These are phyloP conservation scores for Syncephalis plumigaleata DNA, from an alignment of 371 early-diverging fungal genomes.

Conservation along the genomic window DNA sequence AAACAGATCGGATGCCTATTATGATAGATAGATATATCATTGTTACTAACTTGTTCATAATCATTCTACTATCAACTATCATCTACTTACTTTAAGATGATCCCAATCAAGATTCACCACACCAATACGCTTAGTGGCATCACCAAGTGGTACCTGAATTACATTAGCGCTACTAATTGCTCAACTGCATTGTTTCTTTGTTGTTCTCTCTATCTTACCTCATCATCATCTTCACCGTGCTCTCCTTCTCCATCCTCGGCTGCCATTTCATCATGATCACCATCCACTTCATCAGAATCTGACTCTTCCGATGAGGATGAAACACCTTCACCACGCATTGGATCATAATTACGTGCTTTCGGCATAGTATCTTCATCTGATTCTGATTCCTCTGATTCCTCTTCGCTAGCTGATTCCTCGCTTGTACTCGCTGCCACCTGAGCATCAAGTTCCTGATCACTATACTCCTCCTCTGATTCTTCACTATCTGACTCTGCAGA, in stretches of 20 bases:
- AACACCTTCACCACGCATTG: constrained; percentile 74
- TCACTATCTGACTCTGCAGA: constrained; percentile 22
- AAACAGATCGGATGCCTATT: constrained; percentile 67
- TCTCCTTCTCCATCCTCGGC: too few relatives aligned
- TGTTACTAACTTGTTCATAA: too few relatives aligned
- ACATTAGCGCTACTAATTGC: constrained; percentile 20
- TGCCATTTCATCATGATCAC: too few relatives aligned
- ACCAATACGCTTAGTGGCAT: constrained; percentile 77
- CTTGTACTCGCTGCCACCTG: constrained; percentile 9
- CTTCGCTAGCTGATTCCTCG: constrained; percentile 8
- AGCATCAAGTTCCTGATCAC: constrained; percentile 9
- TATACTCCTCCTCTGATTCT: constrained; percentile 20
- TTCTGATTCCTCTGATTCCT: constrained; percentile 12
- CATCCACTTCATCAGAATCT: too few relatives aligned
- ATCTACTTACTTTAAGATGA: constrained; percentile 33
- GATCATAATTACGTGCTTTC: constrained; percentile 28
- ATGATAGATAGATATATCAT: too few relatives aligned
- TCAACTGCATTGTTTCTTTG: constrained; percentile 6
- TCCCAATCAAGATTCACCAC: constrained; percentile 97
- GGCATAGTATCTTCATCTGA: constrained; percentile 9
- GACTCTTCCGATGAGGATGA: constrained; percentile 37
- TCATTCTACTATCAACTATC: too few relatives aligned
- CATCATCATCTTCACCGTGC: constrained; percentile 35
- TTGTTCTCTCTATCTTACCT: constrained; percentile 2
- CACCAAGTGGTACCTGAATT: constrained; percentile 46